A percentile compares a stretch with the other conserved stretches of the same genome.
These are phyloP conservation scores for Saturnispora mendoncae DNA, from an alignment of 805 yeast genomes.

Conservation along the genomic window DNA sequence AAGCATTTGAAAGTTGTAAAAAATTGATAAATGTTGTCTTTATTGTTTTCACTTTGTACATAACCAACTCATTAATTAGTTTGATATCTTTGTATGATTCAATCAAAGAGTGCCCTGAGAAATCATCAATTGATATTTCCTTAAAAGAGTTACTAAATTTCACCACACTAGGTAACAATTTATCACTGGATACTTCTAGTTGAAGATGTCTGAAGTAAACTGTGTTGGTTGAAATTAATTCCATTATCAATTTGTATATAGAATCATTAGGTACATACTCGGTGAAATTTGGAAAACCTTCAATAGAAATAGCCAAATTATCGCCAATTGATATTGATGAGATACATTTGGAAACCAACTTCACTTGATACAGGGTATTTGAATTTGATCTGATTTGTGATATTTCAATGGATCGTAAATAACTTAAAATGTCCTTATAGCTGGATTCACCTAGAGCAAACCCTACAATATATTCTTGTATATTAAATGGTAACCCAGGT, in stretches of 20 bases:
- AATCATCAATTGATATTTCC: slow-evolving; percentile 2
- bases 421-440: not conserved
- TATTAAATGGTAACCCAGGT: not conserved
- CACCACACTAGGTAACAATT: not conserved
- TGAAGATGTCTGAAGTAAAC: not conserved
- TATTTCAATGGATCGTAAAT: not conserved
- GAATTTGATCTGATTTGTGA: not conserved
- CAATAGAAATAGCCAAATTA: not conserved
- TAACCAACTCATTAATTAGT: not conserved
- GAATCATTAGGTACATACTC: not conserved
- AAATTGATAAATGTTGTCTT: not conserved
- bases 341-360: not conserved
- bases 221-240: not conserved
- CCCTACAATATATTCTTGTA: not conserved
- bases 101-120: not conserved
- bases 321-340: not conserved
- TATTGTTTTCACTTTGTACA: not conserved
- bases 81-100: not conserved
- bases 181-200: not conserved
- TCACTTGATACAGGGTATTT: not conserved
- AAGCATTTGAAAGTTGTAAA: too few species aligned
- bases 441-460: not conserved
- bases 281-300: not conserved
- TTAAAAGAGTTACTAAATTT: not conserved
- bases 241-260: not conserved